phyloP scores from a whole-genome alignment of 106 monocot species.

The Amphibolis antarctica region DNA sequence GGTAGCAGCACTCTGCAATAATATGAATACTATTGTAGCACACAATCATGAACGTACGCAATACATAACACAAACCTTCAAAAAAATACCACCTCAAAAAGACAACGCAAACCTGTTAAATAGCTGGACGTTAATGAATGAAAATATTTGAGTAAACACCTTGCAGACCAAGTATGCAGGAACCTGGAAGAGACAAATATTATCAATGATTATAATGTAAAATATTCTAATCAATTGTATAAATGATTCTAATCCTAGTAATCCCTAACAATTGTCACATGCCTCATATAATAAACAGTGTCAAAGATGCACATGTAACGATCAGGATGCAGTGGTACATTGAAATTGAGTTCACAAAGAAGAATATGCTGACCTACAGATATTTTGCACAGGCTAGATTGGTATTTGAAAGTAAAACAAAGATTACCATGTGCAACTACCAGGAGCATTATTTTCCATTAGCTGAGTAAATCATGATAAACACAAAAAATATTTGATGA shows the following conservation, averaged over 20 bases:
- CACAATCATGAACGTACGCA: background rate
- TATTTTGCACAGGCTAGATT: no score
- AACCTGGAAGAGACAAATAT: conserved; percentile 38
- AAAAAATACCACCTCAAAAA: no score
- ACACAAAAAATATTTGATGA: background rate
- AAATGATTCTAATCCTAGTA: background rate
- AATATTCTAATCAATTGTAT: background rate
- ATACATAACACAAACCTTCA: background rate
- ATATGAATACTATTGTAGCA: background rate
- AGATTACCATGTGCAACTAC: no score
- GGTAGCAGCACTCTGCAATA: no score
- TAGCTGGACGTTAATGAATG: conserved; percentile 66
- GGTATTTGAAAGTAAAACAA: no score
- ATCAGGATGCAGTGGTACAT: no score
- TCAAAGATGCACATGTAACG: no score
- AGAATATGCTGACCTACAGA: no score
- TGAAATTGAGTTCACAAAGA: no score
- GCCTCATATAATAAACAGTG: no score
- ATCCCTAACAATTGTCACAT: background rate
- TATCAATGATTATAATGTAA: background rate
- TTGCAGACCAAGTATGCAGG: conserved; percentile 70
- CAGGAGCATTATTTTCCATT: no score
- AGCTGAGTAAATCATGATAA: background rate
- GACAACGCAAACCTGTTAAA: conserved; percentile 99
- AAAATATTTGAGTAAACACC: conserved; percentile 75